A percentile compares a stretch with the other conserved stretches of the same genome.
Conservation (phyloP, 2,329 filamentous ascomycete species). For the Aspergillus felis region DNA sequence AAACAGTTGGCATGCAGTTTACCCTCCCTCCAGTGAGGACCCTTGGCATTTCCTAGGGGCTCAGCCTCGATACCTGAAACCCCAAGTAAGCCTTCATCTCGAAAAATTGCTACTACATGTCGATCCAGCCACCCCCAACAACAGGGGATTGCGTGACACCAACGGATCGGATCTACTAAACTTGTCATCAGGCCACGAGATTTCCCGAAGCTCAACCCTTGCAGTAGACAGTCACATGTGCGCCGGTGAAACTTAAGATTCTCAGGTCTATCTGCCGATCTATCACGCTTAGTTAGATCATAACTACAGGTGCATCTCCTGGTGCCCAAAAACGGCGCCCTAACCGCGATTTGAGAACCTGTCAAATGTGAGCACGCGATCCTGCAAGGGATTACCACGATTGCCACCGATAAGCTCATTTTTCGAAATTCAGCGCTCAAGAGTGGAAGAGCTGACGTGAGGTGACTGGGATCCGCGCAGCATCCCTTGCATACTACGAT, state of each 20-base stretch:
- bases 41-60: too few species aligned
- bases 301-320: too few species aligned
- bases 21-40: too few species aligned
- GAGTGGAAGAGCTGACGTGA: neutral
- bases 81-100: neutral
- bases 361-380: neutral
- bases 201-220: neutral
- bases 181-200: neutral
- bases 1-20: too few species aligned
- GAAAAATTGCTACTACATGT: neutral
- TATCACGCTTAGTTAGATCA: too few species aligned
- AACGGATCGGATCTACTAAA: neutral
- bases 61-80: too few species aligned
- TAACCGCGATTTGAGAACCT: neutral
- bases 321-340: too few species aligned
- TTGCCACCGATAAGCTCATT: neutral
- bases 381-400: neutral
- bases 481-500: neutral
- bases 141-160: neutral
- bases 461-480: neutral
- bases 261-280: neutral
- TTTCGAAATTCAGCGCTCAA: neutral
- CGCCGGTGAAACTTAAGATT: neutral
- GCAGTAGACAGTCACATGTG: neutral
- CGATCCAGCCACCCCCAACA: neutral